A percentile compares a stretch with the other conserved stretches of the same genome.
Conservation (phyloP, 2,329 filamentous ascomycete genomes). For the Penicillium sclerotiorum region DNA sequence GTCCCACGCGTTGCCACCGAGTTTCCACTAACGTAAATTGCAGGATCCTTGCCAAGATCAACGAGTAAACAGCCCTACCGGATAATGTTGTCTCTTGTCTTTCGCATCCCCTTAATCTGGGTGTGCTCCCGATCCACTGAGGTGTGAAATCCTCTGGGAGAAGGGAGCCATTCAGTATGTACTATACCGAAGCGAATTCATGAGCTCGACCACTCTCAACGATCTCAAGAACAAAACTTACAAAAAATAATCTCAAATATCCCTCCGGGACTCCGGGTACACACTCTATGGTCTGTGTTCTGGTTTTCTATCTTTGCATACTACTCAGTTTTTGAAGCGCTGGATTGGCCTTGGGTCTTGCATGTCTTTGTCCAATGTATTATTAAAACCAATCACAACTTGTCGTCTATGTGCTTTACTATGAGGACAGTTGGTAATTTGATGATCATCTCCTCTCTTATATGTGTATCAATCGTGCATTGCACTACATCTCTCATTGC, state of each 20-base stretch:
- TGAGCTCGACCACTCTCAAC: conserved; percentile 29
- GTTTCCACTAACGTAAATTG: conserved; percentile 18
- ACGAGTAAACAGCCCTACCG: conserved; percentile 67
- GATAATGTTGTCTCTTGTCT: conserved; percentile 16
- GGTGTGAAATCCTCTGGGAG: conserved; percentile 20
- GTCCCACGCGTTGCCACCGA: no score
- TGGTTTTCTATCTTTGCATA: conserved; percentile 23
- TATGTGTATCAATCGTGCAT: no score
- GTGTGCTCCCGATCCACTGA: conserved; percentile 6
- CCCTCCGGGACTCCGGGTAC: conserved; percentile 6
- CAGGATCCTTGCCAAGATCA: conserved; percentile 98
- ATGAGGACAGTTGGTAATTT: conserved; percentile 32
- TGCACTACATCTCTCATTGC: no score
- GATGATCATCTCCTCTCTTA: conserved; percentile 38
- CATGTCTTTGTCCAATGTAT: conserved; percentile 38
- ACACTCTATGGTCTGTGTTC: conserved; percentile 1
- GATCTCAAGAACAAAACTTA: conserved; percentile 26
- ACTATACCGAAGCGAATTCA: conserved; percentile 38
- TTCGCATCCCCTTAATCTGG: conserved; percentile 20
- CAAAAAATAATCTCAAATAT: conserved; percentile 22
- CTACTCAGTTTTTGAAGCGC: conserved; percentile 32
- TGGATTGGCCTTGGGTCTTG: conserved; percentile 33
- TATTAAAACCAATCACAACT: conserved; percentile 31
- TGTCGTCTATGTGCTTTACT: conserved; percentile 14
- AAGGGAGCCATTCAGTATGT: conserved; percentile 27